Conservation (phyloP, 495 filamentous ascomycete species). For the Aspergillus wentii region DNA sequence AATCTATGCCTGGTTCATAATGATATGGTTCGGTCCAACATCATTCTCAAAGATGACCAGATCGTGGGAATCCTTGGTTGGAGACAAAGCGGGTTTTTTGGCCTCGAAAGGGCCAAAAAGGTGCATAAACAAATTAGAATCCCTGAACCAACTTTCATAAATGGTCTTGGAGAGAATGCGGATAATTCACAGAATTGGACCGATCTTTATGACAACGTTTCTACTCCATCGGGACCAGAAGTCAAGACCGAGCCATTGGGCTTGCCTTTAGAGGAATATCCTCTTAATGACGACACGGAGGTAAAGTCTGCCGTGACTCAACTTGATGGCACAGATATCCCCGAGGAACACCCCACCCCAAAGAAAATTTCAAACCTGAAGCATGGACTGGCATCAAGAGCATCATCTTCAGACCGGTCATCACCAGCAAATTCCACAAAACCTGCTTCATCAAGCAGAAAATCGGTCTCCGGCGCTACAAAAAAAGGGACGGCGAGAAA, state of each 20-base stretch:
- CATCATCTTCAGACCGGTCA: slow-evolving; percentile 30
- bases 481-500: slow-evolving; percentile 59
- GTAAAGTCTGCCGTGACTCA: slow-evolving; percentile 17
- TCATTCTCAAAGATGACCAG: slow-evolving; percentile 32
- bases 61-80: slow-evolving; percentile 37
- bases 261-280: slow-evolving; percentile 25
- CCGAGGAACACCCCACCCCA: slow-evolving; percentile 32
- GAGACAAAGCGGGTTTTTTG: slow-evolving; percentile 41
- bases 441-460: slow-evolving; percentile 27
- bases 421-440: slow-evolving; percentile 31
- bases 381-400: slow-evolving; percentile 25
- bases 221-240: slow-evolving; percentile 15
- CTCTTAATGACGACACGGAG: slow-evolving; percentile 23
- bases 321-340: slow-evolving; percentile 21
- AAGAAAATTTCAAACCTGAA: slow-evolving; percentile 38
- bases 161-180: slow-evolving; percentile 1
- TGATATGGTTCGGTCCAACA: slow-evolving; percentile 31
- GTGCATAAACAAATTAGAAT: slow-evolving; percentile 30
- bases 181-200: slow-evolving; percentile 20
- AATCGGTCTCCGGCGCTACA: slow-evolving; percentile 28
- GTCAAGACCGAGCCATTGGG: slow-evolving; percentile 35
- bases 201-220: slow-evolving; percentile 30
- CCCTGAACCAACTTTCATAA: slow-evolving; percentile 10
- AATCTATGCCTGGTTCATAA: slow-evolving; percentile 32
- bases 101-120: slow-evolving; percentile 25